Conservation (phyloP, 805 yeast species). For the Candida arabinofermentans region DNA sequence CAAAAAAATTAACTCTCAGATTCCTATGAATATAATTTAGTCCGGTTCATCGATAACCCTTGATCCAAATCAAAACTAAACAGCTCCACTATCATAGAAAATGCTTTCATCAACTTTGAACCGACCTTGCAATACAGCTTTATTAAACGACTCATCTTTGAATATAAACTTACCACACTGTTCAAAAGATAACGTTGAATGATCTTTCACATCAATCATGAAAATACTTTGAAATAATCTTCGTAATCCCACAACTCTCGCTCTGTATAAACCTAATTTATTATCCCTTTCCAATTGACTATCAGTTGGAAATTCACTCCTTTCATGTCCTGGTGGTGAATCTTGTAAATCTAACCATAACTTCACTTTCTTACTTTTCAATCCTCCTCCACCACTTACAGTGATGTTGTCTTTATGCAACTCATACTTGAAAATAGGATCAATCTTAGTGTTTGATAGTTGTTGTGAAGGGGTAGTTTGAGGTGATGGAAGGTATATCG, state of each 20-base stretch:
- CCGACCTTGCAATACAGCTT: slow-evolving; percentile 29
- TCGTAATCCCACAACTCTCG: slow-evolving; percentile 37
- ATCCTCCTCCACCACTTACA: slow-evolving; percentile 6
- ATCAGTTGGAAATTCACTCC: slow-evolving; percentile 56
- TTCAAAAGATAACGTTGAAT: slow-evolving; percentile 4
- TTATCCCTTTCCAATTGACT: slow-evolving; percentile 44
- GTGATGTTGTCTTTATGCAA: slow-evolving; percentile 19
- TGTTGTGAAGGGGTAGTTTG: slow-evolving; percentile 22
- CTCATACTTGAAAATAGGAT: slow-evolving; percentile 26
- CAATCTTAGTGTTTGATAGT: slow-evolving; percentile 18
- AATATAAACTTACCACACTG: slow-evolving; percentile 43
- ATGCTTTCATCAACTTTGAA: slow-evolving; percentile 36
- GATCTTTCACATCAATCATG: slow-evolving; percentile 15
- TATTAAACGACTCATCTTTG: slow-evolving; percentile 37
- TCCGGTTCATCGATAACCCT: too few relatives aligned
- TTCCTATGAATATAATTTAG: too few relatives aligned
- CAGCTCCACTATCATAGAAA: slow-evolving; percentile 23
- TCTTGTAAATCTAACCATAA: slow-evolving; percentile 29
- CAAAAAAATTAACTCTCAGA: too few relatives aligned
- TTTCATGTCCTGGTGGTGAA: slow-evolving; percentile 55
- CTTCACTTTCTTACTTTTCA: slow-evolving; percentile 22
- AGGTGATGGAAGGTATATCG: slow-evolving; percentile 19
- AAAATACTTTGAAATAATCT: slow-evolving; percentile 41
- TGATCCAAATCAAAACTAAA: too few relatives aligned
- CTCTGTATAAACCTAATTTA: slow-evolving; percentile 20